Conservation (phyloP, 2,329 filamentous ascomycete genomes). For the Penicillium vulpinum region DNA sequence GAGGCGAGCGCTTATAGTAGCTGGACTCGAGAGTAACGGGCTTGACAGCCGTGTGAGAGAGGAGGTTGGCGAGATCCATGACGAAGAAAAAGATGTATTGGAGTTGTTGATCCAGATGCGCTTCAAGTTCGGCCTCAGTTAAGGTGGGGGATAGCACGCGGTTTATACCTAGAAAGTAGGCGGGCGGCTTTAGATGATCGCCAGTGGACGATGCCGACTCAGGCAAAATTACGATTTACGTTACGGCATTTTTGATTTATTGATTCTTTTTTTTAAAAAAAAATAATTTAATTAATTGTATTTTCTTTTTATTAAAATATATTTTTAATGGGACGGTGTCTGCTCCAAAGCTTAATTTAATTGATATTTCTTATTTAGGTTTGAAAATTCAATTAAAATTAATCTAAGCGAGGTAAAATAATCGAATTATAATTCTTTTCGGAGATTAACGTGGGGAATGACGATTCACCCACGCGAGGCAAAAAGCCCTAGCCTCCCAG, state of each 20-base stretch:
- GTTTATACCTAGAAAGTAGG: slow-evolving; percentile 22
- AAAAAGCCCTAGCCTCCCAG: slow-evolving; percentile 6
- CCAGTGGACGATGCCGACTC: slow-evolving; percentile 20
- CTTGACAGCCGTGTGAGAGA: slow-evolving; percentile 30
- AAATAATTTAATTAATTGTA: no score
- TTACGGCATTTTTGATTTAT: slow-evolving; percentile 8
- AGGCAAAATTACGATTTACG: slow-evolving; percentile 14
- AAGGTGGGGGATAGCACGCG: slow-evolving; percentile 20
- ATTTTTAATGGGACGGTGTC: slow-evolving; percentile 20
- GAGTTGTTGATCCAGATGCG: slow-evolving; percentile 4
- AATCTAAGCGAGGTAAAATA: neutral
- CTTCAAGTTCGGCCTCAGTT: slow-evolving; percentile 3
- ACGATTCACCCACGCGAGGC: slow-evolving; percentile 20
- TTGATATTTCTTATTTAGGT: slow-evolving; percentile 9
- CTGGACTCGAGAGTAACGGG: slow-evolving; percentile 19
- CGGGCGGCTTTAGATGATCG: slow-evolving; percentile 22
- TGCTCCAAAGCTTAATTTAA: slow-evolving; percentile 31
- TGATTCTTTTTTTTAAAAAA: neutral
- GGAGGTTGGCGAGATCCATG: slow-evolving; percentile 41
- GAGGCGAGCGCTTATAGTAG: slow-evolving; percentile 34
- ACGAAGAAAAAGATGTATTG: slow-evolving; percentile 9
- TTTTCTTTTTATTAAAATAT: neutral
- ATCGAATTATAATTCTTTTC: slow-evolving; percentile 7
- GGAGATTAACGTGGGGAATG: slow-evolving; percentile 24
- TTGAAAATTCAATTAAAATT: neutral